These are phyloP conservation scores for Trypanosoma congolense DNA, from an alignment of 208 protist species.

Conservation along the genomic window DNA sequence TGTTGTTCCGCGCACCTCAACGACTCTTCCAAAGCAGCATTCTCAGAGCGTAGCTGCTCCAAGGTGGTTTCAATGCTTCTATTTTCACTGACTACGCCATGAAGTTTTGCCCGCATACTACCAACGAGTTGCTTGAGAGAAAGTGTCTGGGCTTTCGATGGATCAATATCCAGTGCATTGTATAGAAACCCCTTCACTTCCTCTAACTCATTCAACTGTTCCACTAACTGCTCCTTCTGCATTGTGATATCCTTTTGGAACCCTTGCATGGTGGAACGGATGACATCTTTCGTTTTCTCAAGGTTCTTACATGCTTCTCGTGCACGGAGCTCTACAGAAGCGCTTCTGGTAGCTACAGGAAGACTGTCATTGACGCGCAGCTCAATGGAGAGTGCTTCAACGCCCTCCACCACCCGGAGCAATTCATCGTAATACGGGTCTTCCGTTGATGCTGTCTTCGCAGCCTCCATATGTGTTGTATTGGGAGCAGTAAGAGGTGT, in stretches of 20 bases:
- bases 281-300: neutral
- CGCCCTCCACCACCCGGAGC: neutral
- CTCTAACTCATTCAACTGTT: conserved; percentile 7
- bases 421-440: neutral
- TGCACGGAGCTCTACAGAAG: conserved; percentile 7
- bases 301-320: neutral
- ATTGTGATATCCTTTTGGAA: conserved; percentile 1
- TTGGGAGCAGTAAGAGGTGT: too few species aligned
- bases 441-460: neutral
- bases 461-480: too few species aligned
- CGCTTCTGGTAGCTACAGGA: neutral
- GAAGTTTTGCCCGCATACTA: neutral
- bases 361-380: neutral
- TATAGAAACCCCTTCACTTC: neutral
- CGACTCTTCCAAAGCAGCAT: neutral
- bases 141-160: neutral
- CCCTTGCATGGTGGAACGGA: neutral
- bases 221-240: neutral
- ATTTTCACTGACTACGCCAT: neutral
- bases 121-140: neutral
- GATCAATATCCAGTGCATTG: neutral
- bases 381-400: neutral
- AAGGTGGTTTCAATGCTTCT: neutral
- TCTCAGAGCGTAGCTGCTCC: conserved; percentile 3
- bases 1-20: neutral